Evolutionary conservation across 345 rosid species (phyloP).

Genomic region (Boechera retrofracta): DNA sequence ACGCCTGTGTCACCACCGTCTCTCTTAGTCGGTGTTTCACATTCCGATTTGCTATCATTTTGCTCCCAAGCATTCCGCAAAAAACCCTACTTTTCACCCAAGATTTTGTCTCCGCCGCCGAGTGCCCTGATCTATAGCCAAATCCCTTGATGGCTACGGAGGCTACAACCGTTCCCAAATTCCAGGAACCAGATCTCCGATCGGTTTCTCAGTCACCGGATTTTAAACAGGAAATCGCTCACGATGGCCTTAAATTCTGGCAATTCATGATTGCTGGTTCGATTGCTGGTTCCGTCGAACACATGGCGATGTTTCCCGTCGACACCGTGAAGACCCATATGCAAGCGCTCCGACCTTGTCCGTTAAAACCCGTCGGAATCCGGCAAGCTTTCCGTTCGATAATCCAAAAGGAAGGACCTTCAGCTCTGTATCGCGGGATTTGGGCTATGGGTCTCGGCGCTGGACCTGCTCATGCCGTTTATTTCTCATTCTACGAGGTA

Average conservation of each 20-base stretch:
- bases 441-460: conserved; percentile 98
- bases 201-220: conserved; percentile 47
- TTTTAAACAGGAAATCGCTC: conserved; percentile 55
- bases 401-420: conserved; percentile 66
- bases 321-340: conserved; percentile 92
- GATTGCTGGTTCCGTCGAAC: conserved; percentile 89
- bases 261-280: conserved; percentile 97
- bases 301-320: conserved; percentile 98
- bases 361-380: conserved; percentile 74
- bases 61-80: not conserved
- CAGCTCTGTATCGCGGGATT: conserved; percentile 83
- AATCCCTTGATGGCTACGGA: conserved; percentile 58
- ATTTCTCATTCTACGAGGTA: conserved; percentile 83
- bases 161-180: conserved; percentile 49
- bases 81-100: conserved; percentile 18
- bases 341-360: conserved; percentile 93
- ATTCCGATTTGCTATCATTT: conserved; percentile 5
- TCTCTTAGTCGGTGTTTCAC: conserved; percentile 26
- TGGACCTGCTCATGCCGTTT: conserved; percentile 97
- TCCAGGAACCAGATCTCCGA: conserved; percentile 54
- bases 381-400: conserved; percentile 78
- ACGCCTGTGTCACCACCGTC: conserved; percentile 29
- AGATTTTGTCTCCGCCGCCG: conserved; percentile 14
- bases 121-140: conserved; percentile 14
- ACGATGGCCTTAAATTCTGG: conserved; percentile 91